Evolutionary conservation across 345 rosid species (phyloP).

Genomic region (Carallia brachiata): DNA sequence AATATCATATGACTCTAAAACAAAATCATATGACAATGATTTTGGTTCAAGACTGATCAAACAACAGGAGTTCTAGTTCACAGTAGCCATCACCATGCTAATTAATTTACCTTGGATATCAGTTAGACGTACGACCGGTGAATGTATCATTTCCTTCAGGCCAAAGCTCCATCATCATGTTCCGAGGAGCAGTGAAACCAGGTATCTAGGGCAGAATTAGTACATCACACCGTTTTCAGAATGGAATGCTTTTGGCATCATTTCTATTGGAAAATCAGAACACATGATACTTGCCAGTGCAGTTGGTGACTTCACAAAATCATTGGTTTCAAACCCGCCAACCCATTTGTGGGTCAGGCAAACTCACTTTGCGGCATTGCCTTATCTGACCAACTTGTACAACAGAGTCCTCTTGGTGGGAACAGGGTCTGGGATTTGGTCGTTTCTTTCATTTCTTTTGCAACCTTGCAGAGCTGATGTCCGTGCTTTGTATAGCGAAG

Average conservation of each 20-base stretch:
- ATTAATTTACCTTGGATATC: constrained; percentile 72
- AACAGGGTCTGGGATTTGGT: constrained; percentile 81
- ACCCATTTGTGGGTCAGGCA: constrained; percentile 75
- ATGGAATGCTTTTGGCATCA: constrained; percentile 91
- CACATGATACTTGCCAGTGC: constrained; percentile 94
- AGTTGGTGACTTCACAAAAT: constrained; percentile 80
- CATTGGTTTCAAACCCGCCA: constrained; percentile 60
- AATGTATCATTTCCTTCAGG: constrained; percentile 58
- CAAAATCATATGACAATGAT: constrained; percentile 47
- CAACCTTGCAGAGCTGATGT: constrained; percentile 58
- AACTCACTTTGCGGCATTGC: constrained; percentile 74
- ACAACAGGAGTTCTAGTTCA: constrained; percentile 77
- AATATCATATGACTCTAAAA: constrained; percentile 51
- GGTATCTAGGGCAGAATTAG: constrained; percentile 85
- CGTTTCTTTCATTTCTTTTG: constrained; percentile 69
- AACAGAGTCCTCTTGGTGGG: constrained; percentile 75
- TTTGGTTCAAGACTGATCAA: constrained; percentile 45
- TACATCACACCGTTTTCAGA: constrained; percentile 83
- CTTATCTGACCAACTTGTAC: constrained; percentile 68
- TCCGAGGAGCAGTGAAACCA: constrained; percentile 60
- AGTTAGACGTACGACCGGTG: constrained; percentile 56
- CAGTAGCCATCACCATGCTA: constrained; percentile 47
- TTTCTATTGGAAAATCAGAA: constrained; percentile 58
- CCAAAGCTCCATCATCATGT: constrained; percentile 70
- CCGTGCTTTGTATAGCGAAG: constrained; percentile 70